phyloP scores from a whole-genome alignment of 352 stramenopile genomes.

The Pseudoperonospora humuli region DNA sequence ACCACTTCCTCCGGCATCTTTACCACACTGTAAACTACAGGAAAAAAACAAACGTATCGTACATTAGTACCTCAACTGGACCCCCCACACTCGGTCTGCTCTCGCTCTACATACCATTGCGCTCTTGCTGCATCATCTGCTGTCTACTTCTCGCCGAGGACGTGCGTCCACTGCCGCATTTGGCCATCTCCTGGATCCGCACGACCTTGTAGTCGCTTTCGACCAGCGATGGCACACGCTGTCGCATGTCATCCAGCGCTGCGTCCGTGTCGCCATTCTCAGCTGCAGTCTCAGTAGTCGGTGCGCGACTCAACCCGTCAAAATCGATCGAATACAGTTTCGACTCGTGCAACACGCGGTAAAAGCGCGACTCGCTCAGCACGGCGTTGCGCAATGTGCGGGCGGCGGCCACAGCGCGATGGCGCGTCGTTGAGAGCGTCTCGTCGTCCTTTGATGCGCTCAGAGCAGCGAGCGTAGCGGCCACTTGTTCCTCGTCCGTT shows the following conservation, averaged over 20 bases:
- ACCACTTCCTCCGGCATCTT: constrained; percentile 79
- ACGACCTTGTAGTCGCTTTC: constrained; percentile 46
- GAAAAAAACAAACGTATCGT: constrained; percentile 2
- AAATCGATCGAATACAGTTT: constrained; percentile 64
- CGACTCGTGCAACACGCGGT: constrained; percentile 56
- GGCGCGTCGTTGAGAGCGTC: background rate
- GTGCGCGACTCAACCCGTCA: constrained; percentile 10
- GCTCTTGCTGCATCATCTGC: constrained; percentile 31
- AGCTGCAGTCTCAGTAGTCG: constrained; percentile 1
- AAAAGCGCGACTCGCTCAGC: constrained; percentile 47
- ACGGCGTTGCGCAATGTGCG: constrained; percentile 30
- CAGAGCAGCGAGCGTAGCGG: constrained; percentile 11
- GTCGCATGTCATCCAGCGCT: constrained; percentile 16
- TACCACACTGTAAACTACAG: constrained; percentile 51
- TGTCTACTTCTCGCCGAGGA: constrained; percentile 16
- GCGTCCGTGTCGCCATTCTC: background rate
- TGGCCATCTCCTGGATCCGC: constrained; percentile 56
- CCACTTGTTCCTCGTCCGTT: constrained; percentile 21
- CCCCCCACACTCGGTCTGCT: too few species aligned
- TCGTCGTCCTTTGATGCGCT: constrained; percentile 1
- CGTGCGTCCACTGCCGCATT: constrained; percentile 19
- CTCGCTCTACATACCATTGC: constrained; percentile 31
- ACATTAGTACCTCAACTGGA: too few species aligned
- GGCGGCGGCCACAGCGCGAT: constrained; percentile 4
- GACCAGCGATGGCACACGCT: constrained; percentile 18